A percentile compares a stretch with the other conserved stretches of the same genome.
Conservation (phyloP, 495 filamentous ascomycete genomes). For the Chaetomium fimeti region DNA sequence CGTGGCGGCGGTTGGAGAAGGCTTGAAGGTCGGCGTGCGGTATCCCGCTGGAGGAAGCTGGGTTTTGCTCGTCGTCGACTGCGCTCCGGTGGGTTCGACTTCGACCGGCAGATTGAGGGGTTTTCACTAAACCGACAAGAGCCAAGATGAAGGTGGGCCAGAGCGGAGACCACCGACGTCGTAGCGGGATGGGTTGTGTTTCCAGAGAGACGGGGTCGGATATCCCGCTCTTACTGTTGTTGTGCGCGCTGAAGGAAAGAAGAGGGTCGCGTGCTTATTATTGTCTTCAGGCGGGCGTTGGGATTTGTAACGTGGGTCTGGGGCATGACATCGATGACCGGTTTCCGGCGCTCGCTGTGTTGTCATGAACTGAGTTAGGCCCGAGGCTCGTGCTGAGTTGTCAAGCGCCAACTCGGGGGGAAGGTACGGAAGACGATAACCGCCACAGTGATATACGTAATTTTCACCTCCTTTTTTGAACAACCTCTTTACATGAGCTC, state of each 20-base stretch:
- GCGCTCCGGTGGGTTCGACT: slow-evolving; percentile 3
- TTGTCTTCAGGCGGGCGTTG: background rate
- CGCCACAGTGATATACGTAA: too few relatives aligned
- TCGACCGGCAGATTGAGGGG: slow-evolving; percentile 17
- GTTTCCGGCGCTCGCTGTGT: background rate
- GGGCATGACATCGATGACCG: background rate
- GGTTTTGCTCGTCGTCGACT: background rate
- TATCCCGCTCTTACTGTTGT: background rate
- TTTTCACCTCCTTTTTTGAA: too few relatives aligned
- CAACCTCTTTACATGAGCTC: too few relatives aligned
- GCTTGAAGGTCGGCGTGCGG: background rate
- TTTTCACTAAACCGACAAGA: slow-evolving; percentile 24
- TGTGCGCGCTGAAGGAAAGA: background rate
- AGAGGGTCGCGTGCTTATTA: background rate
- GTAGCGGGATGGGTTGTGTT: slow-evolving; percentile 5
- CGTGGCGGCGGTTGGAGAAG: background rate
- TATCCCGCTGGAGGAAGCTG: background rate
- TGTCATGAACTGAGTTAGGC: background rate
- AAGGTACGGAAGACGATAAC: too few relatives aligned
- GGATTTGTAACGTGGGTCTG: background rate
- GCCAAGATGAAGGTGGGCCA: slow-evolving; percentile 17
- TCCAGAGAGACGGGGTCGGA: background rate
- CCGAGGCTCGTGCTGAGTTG: too few relatives aligned
- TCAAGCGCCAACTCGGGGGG: too few relatives aligned
- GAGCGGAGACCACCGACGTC: slow-evolving; percentile 11